Evolutionary conservation across 2,329 filamentous ascomycete genomes (phyloP), one percentile per base, ranked within the genome.

Genomic region (Ceratocystis harringtonii): DNA sequence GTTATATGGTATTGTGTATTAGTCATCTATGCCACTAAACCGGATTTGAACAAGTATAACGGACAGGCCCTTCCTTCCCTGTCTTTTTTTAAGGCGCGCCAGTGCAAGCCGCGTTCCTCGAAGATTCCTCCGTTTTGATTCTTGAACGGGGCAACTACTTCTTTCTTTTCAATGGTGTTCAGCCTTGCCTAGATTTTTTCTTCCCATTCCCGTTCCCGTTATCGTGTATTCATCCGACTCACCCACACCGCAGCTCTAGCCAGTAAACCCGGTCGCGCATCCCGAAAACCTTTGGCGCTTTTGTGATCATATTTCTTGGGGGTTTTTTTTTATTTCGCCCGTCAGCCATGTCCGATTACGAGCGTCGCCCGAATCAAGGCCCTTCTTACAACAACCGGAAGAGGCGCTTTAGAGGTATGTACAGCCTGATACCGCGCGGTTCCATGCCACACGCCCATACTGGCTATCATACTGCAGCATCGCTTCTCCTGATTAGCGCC

Each of bases 341-440:
- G 44, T 28, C 12, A 60, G 66, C 55, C 65, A 81, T 85, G 82
- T 79, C 79, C 60, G 82, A 85, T 70, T 78, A 82, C 74, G 81
- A 84, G 69, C 77, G 81, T 69, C 76, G 85, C 73, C 81, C 78
- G 44, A 71, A 73, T 15, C 76, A 79, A 45, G 75, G 74, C 68
- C 76, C 32, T 28, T 50, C 43, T 7, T 22, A 81, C 72, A 79
- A 85, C 74, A 84, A 83, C 71, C 85, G 88, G 74, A 95, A 95
- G 77, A 82, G 88, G 71, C 83, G 90, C 73, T 87, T 86, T 73
- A 82, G 89, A 88, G 90, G 90, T 92, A 74, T 30, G 65, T 32
- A 58, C n/a, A 41, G 12, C 4, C 10, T 2, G 36, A 15, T 15
- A 12, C 1, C 3, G 10, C 12, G 36, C 36, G 36, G 10, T 8